Base-by-base conservation (phyloP, 768 basidiomycete species). In the Chalciporus chontae region DNA sequence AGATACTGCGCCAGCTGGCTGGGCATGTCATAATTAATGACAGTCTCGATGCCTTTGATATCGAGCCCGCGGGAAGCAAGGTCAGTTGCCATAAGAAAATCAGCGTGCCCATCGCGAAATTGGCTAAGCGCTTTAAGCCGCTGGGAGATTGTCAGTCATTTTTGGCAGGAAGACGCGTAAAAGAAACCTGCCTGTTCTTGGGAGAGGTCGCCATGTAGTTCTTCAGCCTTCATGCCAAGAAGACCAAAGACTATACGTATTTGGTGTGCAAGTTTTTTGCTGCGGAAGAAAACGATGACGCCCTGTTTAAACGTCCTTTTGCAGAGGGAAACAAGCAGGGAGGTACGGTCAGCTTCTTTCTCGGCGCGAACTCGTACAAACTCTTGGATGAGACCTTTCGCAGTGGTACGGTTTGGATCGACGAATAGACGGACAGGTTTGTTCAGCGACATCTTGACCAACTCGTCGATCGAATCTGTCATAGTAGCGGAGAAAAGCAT, bases 1-100 rank as follows among this genome's bases (percentile, higher is more conserved):
- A 97, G 79, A 70, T 99, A 99, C 60, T 94, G 93, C 8, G 90
- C 83, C 29, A 97, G 73, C 62, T 94, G 89, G 17, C 81, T 79
- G 9, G 96, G 96, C 95, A 98, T 96, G 66, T 99, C 96, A 65
- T 94, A 98, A 69, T 99, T 99, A 67, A 99, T 94, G 54, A 99
- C 92, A 3, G 93, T 94, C 64, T 98, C 91, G 21, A 97, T 85
- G 14, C 94, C 94, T 65, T 94, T 95, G 74, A 99, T 96, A 70
- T 98, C 95, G 24, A 99, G 77, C 69, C 96, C 91, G 52, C 94
- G 84, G 48, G 94, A 90, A 27, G 96, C 96, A 31, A 99, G 73
- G 66, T 98, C 96, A 1, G 96, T 99, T 3, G 94, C 95, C 78
- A 99, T 87, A 8, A 99, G 74, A 68, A 84, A 98, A 67, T 94